These are phyloP conservation scores for Jimgerdemannia lactiflua DNA, from an alignment of 192 early-diverging fungal genomes.

Conservation along the genomic window DNA sequence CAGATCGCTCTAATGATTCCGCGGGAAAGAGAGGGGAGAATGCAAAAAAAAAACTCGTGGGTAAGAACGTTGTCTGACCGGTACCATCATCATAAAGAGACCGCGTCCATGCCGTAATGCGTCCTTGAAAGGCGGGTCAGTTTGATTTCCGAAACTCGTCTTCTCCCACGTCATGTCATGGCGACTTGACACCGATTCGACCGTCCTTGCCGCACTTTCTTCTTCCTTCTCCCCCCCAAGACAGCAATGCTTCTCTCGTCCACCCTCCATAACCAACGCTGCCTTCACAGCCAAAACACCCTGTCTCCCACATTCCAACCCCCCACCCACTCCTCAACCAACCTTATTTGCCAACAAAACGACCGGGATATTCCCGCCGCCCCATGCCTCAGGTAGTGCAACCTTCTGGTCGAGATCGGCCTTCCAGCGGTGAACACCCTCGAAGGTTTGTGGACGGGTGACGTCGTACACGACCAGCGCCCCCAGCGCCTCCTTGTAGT, in stretches of 20 bases:
- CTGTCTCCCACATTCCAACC: not conserved
- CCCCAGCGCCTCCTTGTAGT: slow-evolving; percentile 56
- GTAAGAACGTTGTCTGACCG: not conserved
- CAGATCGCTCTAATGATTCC: too few species aligned
- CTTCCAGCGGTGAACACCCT: slow-evolving; percentile 54
- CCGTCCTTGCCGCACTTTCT: not conserved
- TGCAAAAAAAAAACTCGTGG: not conserved
- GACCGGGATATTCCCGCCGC: slow-evolving; percentile 42
- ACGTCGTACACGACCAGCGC: slow-evolving; percentile 59
- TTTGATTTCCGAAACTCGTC: too few species aligned
- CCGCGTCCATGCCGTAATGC: too few species aligned
- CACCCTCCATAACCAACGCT: too few species aligned
- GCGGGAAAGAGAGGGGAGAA: not conserved
- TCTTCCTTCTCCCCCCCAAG: not conserved
- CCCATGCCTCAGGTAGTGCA: slow-evolving; percentile 37
- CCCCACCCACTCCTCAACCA: not conserved
- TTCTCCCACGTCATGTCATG: too few species aligned
- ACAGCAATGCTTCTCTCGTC: too few species aligned
- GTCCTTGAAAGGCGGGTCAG: too few species aligned
- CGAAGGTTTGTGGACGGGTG: slow-evolving; percentile 53
- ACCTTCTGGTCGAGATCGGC: slow-evolving; percentile 57
- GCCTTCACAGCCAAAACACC: too few species aligned
- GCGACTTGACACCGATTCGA: not conserved
- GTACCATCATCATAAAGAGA: not conserved
- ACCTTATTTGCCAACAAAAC: slow-evolving; percentile 59